Percentiles rank a stretch among this genome's conserved stretches.
Evolutionary conservation across 2,329 filamentous ascomycete genomes (phyloP).

Genomic region (Laburnicola sp.): DNA sequence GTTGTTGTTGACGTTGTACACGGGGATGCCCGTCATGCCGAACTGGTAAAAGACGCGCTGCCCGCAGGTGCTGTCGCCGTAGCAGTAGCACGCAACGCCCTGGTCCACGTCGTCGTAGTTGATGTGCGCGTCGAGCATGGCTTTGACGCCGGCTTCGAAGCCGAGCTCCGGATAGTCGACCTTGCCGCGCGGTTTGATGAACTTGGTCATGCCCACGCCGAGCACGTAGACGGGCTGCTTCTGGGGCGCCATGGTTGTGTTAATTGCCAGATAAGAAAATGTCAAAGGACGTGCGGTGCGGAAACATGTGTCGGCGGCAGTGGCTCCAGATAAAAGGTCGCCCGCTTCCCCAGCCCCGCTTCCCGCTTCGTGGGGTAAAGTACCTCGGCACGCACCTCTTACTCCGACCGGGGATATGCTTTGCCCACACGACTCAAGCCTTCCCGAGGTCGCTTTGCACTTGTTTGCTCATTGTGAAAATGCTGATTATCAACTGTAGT

Average conservation of each 20-base stretch:
- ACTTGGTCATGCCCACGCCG: constrained; percentile 98
- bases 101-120: constrained; percentile 96
- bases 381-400: constrained; percentile 1
- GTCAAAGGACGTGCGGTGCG: not conserved
- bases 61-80: constrained; percentile 91
- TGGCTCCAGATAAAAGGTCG: constrained; percentile 3
- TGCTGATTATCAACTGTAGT: not conserved
- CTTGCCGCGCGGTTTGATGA: constrained; percentile 94
- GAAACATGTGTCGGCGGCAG: not conserved
- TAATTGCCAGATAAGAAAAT: not conserved
- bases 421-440: not conserved
- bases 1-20: constrained; percentile 99
- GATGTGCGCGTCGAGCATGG: constrained; percentile 80
- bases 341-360: not conserved
- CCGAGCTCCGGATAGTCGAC: constrained; percentile 94
- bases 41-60: constrained; percentile 99
- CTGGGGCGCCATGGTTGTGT: constrained; percentile 52
- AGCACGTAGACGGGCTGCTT: constrained; percentile 77
- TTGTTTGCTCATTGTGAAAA: not conserved
- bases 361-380: not conserved
- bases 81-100: constrained; percentile 96
- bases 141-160: constrained; percentile 89
- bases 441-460: too few relatives aligned
- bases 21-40: constrained; percentile 93
- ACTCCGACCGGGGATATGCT: not conserved